A percentile compares a stretch with the other conserved stretches of the same genome.
phyloP scores from a whole-genome alignment of 192 early-diverging fungal genomes.

The Rhizophlyctis rosea region DNA sequence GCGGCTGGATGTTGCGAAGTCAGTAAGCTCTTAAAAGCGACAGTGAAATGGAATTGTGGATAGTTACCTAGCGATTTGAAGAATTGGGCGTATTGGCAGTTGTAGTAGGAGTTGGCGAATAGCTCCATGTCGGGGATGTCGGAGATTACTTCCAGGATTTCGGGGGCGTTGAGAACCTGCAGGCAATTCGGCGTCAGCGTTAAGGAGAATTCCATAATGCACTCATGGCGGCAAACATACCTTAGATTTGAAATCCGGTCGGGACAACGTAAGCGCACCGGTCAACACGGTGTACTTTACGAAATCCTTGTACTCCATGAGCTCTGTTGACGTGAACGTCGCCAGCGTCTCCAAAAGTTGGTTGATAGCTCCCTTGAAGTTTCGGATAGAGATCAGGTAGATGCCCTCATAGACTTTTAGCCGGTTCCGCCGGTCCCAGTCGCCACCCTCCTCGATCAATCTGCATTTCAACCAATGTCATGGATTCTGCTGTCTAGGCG shows the following conservation, averaged over 20 bases:
- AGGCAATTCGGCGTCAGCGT: neutral
- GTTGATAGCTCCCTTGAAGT: slow-evolving; percentile 90
- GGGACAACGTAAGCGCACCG: slow-evolving; percentile 80
- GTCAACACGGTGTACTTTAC: slow-evolving; percentile 90
- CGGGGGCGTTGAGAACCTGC: slow-evolving; percentile 88
- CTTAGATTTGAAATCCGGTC: slow-evolving; percentile 94
- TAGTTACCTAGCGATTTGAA: slow-evolving; percentile 75
- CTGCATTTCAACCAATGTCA: slow-evolving; percentile 31
- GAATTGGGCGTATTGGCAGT: slow-evolving; percentile 90
- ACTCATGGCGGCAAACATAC: slow-evolving; percentile 57
- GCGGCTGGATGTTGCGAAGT: slow-evolving; percentile 47
- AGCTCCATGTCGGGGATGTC: slow-evolving; percentile 84
- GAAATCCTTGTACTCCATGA: slow-evolving; percentile 98
- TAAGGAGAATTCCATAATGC: neutral
- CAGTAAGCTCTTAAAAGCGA: neutral
- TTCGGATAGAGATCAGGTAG: slow-evolving; percentile 87
- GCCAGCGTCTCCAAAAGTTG: slow-evolving; percentile 92
- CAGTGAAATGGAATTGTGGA: neutral
- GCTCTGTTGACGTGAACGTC: slow-evolving; percentile 93
- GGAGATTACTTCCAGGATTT: slow-evolving; percentile 91
- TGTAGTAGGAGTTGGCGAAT: slow-evolving; percentile 83
- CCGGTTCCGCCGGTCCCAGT: slow-evolving; percentile 99
- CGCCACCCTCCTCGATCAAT: slow-evolving; percentile 96
- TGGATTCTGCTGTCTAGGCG: neutral
- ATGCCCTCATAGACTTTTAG: slow-evolving; percentile 95